A percentile compares a stretch with the other conserved stretches of the same genome.
These are phyloP conservation scores for Podospora comata DNA, from an alignment of 495 filamentous ascomycete species.

Conservation along the genomic window DNA sequence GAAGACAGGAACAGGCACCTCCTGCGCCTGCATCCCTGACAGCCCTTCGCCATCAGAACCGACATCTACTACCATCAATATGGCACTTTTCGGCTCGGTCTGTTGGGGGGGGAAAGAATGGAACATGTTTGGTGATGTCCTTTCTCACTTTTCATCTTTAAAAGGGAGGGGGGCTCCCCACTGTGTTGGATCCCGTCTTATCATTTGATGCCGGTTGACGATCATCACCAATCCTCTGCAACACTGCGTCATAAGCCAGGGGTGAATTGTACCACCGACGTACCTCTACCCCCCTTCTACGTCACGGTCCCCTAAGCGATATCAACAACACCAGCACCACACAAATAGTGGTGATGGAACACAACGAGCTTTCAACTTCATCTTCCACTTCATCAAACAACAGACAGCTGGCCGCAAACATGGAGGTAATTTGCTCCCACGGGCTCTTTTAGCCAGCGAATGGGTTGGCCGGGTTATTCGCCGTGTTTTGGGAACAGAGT, in stretches of 20 bases:
- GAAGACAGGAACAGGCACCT: not conserved
- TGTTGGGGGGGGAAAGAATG: not conserved
- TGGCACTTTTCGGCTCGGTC: no score
- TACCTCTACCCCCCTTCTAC: not conserved
- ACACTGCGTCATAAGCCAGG: conserved; percentile 10
- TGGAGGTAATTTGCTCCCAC: conserved; percentile 4
- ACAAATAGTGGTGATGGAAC: not conserved
- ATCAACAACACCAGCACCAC: not conserved
- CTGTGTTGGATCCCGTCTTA: not conserved
- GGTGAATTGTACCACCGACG: not conserved
- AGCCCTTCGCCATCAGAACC: not conserved
- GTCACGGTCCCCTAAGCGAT: not conserved
- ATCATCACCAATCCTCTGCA: not conserved
- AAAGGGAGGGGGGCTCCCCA: not conserved
- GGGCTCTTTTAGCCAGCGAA: not conserved
- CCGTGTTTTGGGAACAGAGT: not conserved
- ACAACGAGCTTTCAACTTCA: not conserved
- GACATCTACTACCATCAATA: not conserved
- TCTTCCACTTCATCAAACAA: not conserved
- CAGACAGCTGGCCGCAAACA: not conserved
- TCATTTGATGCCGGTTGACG: not conserved
- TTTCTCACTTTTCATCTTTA: not conserved
- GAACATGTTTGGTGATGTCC: not conserved
- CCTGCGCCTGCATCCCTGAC: not conserved
- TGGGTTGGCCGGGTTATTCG: not conserved